Evolutionary conservation across 2,329 filamentous ascomycete species (phyloP), one percentile per base, ranked within the genome.

Genomic region (Xylariaceae sp.): DNA sequence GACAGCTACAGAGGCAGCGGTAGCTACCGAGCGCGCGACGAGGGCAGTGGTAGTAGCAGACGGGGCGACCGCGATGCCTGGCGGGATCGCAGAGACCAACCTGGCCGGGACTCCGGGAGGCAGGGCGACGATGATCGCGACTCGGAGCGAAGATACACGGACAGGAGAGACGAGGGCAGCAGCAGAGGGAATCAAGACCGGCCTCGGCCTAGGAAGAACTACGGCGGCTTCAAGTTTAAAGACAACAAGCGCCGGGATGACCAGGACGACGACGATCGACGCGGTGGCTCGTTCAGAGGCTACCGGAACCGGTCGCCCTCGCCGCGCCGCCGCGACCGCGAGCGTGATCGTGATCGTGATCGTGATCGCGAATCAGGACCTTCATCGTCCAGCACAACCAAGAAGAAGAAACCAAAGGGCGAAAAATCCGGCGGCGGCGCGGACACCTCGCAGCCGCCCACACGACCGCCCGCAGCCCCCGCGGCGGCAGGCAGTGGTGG

Each of bases 211-310:
- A 70, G 68, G 62, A 71, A 71, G 58, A 54, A 58, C 61, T 75
- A 74, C 54, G 79, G 81, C 3, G 82, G 83, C 9, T 84, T 87
- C 63, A 79, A 79, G 62, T 86, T 81, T 77, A 87, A 87, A 64
- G 81, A 84, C 50, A 81, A 84, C 50, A 81, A 78, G 65, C 76
- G 80, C 40, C 73, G 75, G 26, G 75, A 77, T 49, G 76, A 80
- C 49, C 75, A 79, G 12, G 75, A 78, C 48, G 75, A 79, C 26
- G 72, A 65, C 45, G 67, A 69, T 44, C 64, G 66, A 18, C 70
- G 73, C 43, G 67, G 70, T 43, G 64, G 77, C 55, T 74, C 82
- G 60, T 80, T 84, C 54, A 75, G 82, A 60, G 81, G 83, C 50
- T 85, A 85, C 56, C 69, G 77, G 45, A 77, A 77, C 53, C 74